Percentiles rank a stretch among this genome's conserved stretches.
Conservation (phyloP, 1,139 yeast genomes). For the Nakaseomyces uthaithaninus region DNA sequence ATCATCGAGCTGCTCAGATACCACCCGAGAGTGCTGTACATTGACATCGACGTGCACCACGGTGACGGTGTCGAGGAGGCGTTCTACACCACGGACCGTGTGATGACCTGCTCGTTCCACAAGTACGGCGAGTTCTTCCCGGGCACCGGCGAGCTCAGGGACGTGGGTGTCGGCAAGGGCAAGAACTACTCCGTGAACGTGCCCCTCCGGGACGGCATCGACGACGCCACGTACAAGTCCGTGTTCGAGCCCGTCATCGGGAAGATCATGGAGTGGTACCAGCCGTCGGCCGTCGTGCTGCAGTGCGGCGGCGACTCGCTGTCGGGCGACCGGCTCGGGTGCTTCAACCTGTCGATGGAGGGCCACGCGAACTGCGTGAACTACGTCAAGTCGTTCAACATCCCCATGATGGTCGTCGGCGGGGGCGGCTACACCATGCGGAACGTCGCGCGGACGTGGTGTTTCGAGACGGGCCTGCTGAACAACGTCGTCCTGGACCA, state of each 20-base stretch:
- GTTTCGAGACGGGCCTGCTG: conserved; percentile 83
- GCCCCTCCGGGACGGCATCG: conserved; percentile 93
- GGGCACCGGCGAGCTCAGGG: conserved; percentile 87
- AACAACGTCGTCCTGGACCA: conserved; percentile 71
- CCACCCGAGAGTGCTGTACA: conserved; percentile 85
- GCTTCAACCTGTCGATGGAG: conserved; percentile 79
- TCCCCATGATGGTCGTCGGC: conserved; percentile 86
- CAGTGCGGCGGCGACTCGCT: conserved; percentile 98
- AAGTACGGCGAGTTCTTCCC: conserved; percentile 96
- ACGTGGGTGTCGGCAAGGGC: conserved; percentile 80
- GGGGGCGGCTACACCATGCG: conserved; percentile 99
- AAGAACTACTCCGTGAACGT: conserved; percentile 81
- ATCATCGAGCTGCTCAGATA: conserved; percentile 73
- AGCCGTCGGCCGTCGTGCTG: conserved; percentile 86
- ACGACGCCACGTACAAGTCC: conserved; percentile 78
- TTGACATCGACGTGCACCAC: conserved; percentile 93
- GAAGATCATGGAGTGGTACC: conserved; percentile 72
- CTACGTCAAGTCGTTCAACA: conserved; percentile 73
- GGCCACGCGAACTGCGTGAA: conserved; percentile 96
- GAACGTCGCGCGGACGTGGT: conserved; percentile 94
- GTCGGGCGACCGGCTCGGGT: conserved; percentile 88
- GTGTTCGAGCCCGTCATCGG: conserved; percentile 79
- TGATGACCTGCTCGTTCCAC: conserved; percentile 91
- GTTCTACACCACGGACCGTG: conserved; percentile 88
- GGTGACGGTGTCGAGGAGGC: conserved; percentile 99